Evolutionary conservation across 1,284 basidiomycete genomes (phyloP).

Genomic region (Volvariella surrecta): DNA sequence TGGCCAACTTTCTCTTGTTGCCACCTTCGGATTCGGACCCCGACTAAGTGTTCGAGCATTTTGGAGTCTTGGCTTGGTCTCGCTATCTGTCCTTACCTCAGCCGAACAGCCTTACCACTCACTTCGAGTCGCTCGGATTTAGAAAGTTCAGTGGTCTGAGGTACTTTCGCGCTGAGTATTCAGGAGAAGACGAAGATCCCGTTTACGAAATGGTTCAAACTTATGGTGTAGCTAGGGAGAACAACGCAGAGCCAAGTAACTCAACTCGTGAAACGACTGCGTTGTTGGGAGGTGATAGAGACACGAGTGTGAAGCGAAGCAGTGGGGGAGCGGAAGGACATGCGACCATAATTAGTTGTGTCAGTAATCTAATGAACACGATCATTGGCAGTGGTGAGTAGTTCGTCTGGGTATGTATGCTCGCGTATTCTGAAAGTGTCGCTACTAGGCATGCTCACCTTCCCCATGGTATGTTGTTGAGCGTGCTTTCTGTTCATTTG

Average conservation of each 20-base stretch:
- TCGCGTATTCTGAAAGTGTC: slow-evolving; percentile 3
- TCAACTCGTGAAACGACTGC: slow-evolving; percentile 36
- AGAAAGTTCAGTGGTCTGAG: background rate
- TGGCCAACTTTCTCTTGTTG: too few relatives aligned
- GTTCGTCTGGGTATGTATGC: slow-evolving; percentile 3
- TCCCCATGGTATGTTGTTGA: slow-evolving; percentile 53
- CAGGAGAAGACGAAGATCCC: slow-evolving; percentile 18
- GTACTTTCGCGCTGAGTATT: slow-evolving; percentile 2
- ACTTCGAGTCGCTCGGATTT: background rate
- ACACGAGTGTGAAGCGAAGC: slow-evolving; percentile 20
- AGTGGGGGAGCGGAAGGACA: slow-evolving; percentile 43
- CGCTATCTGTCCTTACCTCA: background rate
- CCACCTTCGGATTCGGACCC: too few relatives aligned
- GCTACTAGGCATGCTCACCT: slow-evolving; percentile 69
- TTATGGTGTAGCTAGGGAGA: slow-evolving; percentile 44
- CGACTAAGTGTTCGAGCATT: background rate
- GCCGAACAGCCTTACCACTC: background rate
- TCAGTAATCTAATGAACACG: slow-evolving; percentile 78
- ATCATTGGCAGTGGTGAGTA: slow-evolving; percentile 80
- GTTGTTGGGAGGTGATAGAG: slow-evolving; percentile 39
- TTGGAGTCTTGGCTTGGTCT: slow-evolving; percentile 1
- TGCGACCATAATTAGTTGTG: slow-evolving; percentile 55
- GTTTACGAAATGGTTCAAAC: slow-evolving; percentile 53
- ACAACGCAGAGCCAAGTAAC: slow-evolving; percentile 17
- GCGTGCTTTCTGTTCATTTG: background rate